A percentile compares a stretch with the other conserved stretches of the same genome.
Conservation (phyloP, 495 filamentous ascomycete genomes). For the Darksidea phi region DNA sequence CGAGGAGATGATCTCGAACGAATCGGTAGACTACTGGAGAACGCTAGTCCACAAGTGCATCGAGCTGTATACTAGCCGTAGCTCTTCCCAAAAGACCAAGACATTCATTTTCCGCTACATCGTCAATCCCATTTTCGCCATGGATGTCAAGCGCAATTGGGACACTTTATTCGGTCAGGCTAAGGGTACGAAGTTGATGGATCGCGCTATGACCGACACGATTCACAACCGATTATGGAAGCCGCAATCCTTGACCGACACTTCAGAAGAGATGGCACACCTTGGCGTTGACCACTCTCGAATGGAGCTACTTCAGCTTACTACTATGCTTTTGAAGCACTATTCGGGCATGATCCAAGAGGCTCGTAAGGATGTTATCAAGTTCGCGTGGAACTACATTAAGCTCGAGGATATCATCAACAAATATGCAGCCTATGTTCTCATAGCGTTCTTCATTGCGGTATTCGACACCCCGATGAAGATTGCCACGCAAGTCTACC, state of each 20-base stretch:
- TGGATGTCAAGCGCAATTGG: slow-evolving; percentile 82
- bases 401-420: slow-evolving; percentile 97
- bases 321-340: slow-evolving; percentile 91
- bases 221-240: slow-evolving; percentile 95
- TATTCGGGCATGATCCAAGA: slow-evolving; percentile 80
- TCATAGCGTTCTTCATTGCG: slow-evolving; percentile 96
- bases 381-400: slow-evolving; percentile 98
- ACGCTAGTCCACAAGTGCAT: slow-evolving; percentile 80
- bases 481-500: slow-evolving; percentile 92
- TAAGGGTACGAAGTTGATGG: slow-evolving; percentile 73
- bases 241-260: slow-evolving; percentile 71
- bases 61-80: slow-evolving; percentile 77
- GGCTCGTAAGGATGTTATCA: slow-evolving; percentile 95
- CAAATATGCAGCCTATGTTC: slow-evolving; percentile 95
- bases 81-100: slow-evolving; percentile 80
- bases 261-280: slow-evolving; percentile 79
- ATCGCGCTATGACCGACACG: slow-evolving; percentile 82
- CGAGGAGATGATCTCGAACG: slow-evolving; percentile 73
- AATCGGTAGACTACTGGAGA: slow-evolving; percentile 86
- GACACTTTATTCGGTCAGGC: slow-evolving; percentile 50
- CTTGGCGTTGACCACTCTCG: slow-evolving; percentile 91
- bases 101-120: slow-evolving; percentile 89
- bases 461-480: slow-evolving; percentile 95
- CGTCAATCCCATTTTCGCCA: slow-evolving; percentile 94
- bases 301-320: slow-evolving; percentile 93